These are phyloP conservation scores for Aethionema arabicum DNA, from an alignment of 345 rosid genomes.

Conservation along the genomic window DNA sequence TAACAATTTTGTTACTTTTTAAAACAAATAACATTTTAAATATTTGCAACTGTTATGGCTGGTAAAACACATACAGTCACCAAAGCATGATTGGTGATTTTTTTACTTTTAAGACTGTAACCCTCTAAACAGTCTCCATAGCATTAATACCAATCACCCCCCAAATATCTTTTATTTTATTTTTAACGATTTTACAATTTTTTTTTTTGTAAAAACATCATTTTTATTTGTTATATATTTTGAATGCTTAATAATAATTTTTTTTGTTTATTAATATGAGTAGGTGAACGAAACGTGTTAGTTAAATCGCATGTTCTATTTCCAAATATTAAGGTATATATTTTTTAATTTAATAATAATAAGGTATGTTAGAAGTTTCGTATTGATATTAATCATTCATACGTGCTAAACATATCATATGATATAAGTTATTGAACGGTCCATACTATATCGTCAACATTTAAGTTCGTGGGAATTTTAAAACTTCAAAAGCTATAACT, in stretches of 20 bases:
- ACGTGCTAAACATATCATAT: neutral
- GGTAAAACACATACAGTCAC: too few species aligned
- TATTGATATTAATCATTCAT: neutral
- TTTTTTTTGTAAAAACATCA: neutral
- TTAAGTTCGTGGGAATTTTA: constrained; percentile 19
- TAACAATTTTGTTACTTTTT: too few species aligned
- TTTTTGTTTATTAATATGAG: neutral
- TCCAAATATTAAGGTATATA: neutral
- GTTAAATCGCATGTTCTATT: constrained; percentile 7
- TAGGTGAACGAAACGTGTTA: constrained; percentile 26
- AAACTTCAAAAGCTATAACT: neutral
- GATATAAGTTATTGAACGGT: constrained; percentile 1
- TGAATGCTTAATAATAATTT: neutral
- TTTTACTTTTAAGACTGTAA: too few species aligned
- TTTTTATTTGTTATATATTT: neutral
- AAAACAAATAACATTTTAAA: too few species aligned
- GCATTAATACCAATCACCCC: too few species aligned
- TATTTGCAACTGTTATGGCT: too few species aligned
- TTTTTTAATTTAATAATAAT: neutral
- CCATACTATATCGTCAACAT: neutral
- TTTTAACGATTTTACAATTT: too few species aligned
- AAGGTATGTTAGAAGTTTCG: constrained; percentile 4
- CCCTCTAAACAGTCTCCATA: too few species aligned
- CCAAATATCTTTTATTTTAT: too few species aligned
- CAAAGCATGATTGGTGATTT: too few species aligned